phyloP scores from a whole-genome alignment of 2,329 filamentous ascomycete genomes.

The Raffaelea deltoideospora region DNA sequence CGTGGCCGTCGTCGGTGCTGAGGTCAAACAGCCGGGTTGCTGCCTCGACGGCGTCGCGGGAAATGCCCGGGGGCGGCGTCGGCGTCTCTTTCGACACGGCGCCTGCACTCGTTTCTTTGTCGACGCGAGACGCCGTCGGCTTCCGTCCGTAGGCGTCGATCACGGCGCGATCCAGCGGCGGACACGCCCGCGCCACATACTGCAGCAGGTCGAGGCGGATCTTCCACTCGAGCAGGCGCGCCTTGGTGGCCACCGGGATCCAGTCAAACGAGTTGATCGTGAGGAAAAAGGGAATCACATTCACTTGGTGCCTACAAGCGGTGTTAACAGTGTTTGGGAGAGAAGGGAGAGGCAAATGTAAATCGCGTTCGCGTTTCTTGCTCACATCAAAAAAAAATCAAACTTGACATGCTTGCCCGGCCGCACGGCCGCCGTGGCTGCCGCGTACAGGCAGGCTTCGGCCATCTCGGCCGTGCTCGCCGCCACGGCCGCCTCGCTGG shows the following conservation, averaged over 20 bases:
- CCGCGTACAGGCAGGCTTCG: constrained; percentile 39
- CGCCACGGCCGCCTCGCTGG: constrained; percentile 43
- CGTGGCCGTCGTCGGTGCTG: constrained; percentile 71
- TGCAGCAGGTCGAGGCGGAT: constrained; percentile 57
- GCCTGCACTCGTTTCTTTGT: too few relatives aligned
- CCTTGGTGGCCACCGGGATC: constrained; percentile 44
- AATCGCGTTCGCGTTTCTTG: background rate
- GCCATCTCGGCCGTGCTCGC: constrained; percentile 49
- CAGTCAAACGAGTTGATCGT: constrained; percentile 46
- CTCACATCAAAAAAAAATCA: constrained; percentile 61
- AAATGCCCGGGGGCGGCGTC: constrained; percentile 25
- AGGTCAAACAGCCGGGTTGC: constrained; percentile 29
- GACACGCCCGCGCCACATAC: constrained; percentile 55
- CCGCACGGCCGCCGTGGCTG: constrained; percentile 41
- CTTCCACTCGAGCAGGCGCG: constrained; percentile 68
- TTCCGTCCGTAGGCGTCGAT: background rate
- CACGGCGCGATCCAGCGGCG: constrained; percentile 35
- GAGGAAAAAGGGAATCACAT: constrained; percentile 57
- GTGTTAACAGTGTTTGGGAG: constrained; percentile 8
- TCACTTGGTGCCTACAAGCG: constrained; percentile 56
- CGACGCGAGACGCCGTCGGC: background rate
- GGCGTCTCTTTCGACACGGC: background rate
- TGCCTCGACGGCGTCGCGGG: constrained; percentile 23
- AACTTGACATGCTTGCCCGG: constrained; percentile 53
- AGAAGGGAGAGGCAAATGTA: background rate